Conservation (phyloP, 495 filamentous ascomycete species). For the Penicillium soppii region DNA sequence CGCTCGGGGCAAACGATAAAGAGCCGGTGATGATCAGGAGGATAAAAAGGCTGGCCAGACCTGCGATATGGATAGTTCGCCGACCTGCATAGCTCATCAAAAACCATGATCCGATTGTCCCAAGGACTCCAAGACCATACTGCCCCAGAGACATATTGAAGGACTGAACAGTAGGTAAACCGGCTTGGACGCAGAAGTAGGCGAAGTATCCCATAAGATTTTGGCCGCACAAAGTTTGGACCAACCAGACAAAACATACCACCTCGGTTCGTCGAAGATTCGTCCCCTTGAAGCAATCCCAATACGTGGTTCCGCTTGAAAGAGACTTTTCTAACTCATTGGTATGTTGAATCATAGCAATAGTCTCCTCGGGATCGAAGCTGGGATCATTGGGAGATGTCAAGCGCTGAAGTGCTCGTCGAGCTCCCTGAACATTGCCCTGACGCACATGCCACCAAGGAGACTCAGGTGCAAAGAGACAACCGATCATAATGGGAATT, state of each 20-base stretch:
- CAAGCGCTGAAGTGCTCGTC: slow-evolving; percentile 57
- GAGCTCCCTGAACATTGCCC: slow-evolving; percentile 59
- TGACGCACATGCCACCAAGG: slow-evolving; percentile 75
- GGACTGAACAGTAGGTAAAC: slow-evolving; percentile 51
- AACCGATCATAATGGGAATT: slow-evolving; percentile 60
- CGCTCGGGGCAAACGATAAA: slow-evolving; percentile 56
- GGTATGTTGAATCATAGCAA: slow-evolving; percentile 74
- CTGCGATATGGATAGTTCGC: slow-evolving; percentile 62
- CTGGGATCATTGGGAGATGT: slow-evolving; percentile 49
- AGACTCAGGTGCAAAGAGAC: slow-evolving; percentile 64
- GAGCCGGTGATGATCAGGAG: slow-evolving; percentile 66
- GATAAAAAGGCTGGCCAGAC: slow-evolving; percentile 53
- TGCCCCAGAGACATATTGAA: slow-evolving; percentile 66
- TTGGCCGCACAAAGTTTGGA: slow-evolving; percentile 68
- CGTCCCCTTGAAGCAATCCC: slow-evolving; percentile 67
- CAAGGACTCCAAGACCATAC: slow-evolving; percentile 64
- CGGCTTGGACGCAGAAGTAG: slow-evolving; percentile 68
- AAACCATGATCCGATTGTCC: slow-evolving; percentile 64
- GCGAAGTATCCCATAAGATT: slow-evolving; percentile 70
- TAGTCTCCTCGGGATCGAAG: slow-evolving; percentile 63
- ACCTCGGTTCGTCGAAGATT: slow-evolving; percentile 69
- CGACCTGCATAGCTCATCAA: slow-evolving; percentile 63
- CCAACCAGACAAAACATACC: slow-evolving; percentile 65
- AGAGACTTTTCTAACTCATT: slow-evolving; percentile 63
- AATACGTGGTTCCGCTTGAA: slow-evolving; percentile 56